phyloP scores from a whole-genome alignment of 257 asterid species.

The Plantago major region DNA sequence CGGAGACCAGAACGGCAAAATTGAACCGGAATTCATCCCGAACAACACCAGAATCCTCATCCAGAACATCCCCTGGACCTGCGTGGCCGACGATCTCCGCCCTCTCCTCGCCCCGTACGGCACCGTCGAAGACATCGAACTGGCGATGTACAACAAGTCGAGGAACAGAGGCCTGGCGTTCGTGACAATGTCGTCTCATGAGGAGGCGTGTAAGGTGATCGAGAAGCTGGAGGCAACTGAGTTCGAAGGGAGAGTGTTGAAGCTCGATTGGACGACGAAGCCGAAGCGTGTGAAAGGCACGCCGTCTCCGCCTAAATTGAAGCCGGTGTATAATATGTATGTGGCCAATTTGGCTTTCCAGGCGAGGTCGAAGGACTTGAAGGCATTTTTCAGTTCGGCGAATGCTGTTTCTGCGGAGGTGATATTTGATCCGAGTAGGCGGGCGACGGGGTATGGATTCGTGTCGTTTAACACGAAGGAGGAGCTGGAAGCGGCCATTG shows the following conservation, averaged over 20 bases:
- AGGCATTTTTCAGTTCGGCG: conserved; percentile 40
- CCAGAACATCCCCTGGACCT: conserved; percentile 84
- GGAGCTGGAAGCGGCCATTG: conserved; percentile 41
- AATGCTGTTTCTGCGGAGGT: conserved; percentile 49
- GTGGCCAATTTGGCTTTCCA: conserved; percentile 43
- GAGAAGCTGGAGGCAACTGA: conserved; percentile 51
- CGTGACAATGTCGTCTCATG: conserved; percentile 80
- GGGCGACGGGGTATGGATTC: conserved; percentile 53
- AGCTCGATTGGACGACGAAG: conserved; percentile 42
- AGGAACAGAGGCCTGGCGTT: conserved; percentile 89
- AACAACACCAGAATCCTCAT: conserved; percentile 50
- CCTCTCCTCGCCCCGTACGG: conserved; percentile 70
- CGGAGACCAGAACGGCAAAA: neutral
- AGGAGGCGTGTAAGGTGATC: conserved; percentile 74
- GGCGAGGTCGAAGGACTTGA: conserved; percentile 43
- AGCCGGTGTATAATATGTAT: conserved; percentile 38
- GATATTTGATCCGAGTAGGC: conserved; percentile 38
- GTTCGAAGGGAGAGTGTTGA: conserved; percentile 42
- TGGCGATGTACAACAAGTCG: conserved; percentile 64
- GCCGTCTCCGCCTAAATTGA: conserved; percentile 21
- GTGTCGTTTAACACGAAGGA: conserved; percentile 43
- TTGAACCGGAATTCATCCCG: neutral
- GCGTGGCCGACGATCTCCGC: conserved; percentile 63
- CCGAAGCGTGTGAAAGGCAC: conserved; percentile 26
- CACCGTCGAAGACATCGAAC: conserved; percentile 70